Percentiles rank a stretch among this genome's conserved stretches.
Conservation (phyloP, 306 rosid genomes). For the Medicago ruthenica region DNA sequence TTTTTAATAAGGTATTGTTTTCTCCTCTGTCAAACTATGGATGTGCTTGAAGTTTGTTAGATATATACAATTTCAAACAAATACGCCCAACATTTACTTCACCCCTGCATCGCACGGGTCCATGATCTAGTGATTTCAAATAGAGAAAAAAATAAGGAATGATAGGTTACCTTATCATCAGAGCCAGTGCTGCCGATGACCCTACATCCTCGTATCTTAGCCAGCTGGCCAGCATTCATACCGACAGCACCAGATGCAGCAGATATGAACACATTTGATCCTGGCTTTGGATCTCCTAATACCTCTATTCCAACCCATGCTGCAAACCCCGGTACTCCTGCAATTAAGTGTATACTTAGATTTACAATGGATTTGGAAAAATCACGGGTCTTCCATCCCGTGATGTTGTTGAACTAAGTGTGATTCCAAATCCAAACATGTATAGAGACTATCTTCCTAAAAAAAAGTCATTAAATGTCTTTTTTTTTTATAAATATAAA, state of each 20-base stretch:
- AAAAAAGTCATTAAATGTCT: neutral
- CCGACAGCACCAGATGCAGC: constrained; percentile 75
- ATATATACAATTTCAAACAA: neutral
- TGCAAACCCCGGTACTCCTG: constrained; percentile 70
- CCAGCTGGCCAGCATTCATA: constrained; percentile 70
- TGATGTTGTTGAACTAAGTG: no score
- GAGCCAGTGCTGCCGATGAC: constrained; percentile 73
- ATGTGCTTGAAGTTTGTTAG: neutral
- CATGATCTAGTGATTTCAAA: neutral
- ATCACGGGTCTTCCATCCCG: no score
- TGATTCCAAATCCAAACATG: no score
- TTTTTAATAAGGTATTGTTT: no score
- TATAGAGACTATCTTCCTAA: no score
- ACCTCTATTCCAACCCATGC: constrained; percentile 72
- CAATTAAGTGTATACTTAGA: neutral
- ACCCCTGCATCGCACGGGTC: neutral
- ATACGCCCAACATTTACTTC: neutral
- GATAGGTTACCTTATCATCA: constrained; percentile 52
- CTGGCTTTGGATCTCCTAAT: constrained; percentile 57
- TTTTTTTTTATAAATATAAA: no score
- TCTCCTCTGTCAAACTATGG: neutral
- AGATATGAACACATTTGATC: constrained; percentile 65
- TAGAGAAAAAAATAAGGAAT: neutral
- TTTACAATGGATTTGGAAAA: no score
- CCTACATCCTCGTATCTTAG: constrained; percentile 70